These are phyloP conservation scores for Musa schizocarpa DNA, from an alignment of 176 grass and related monocot genomes.

Conservation along the genomic window DNA sequence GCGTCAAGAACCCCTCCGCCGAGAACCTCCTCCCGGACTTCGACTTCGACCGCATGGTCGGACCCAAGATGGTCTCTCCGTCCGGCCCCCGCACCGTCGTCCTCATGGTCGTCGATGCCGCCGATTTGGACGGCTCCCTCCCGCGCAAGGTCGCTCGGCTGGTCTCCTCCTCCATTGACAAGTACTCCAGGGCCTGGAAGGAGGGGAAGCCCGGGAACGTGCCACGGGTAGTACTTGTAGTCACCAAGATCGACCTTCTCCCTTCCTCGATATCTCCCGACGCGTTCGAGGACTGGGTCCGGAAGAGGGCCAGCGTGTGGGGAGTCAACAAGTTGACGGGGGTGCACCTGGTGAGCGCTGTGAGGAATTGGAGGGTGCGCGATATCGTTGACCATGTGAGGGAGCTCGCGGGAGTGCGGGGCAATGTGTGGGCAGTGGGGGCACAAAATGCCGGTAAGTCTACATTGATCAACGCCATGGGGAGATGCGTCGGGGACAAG, in stretches of 20 bases:
- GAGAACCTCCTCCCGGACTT: conserved; percentile 67
- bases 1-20: conserved; percentile 50
- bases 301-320: conserved; percentile 32
- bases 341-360: conserved; percentile 57
- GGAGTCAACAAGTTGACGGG: conserved; percentile 42
- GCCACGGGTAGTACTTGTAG: conserved; percentile 48
- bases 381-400: conserved; percentile 57
- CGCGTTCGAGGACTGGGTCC: conserved; percentile 58
- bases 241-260: conserved; percentile 74
- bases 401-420: conserved; percentile 45
- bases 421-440: conserved; percentile 88
- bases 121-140: conserved; percentile 81
- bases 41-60: conserved; percentile 53
- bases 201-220: conserved; percentile 39
- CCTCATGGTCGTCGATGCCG: conserved; percentile 61
- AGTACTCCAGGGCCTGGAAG: conserved; percentile 42
- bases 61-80: conserved; percentile 59
- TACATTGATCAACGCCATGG: conserved; percentile 74
- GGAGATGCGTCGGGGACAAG: conserved; percentile 34
- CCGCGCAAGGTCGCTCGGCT: conserved; percentile 58
- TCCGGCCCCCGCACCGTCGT: conserved; percentile 65
- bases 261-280: conserved; percentile 40
- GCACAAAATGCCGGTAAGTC: conserved; percentile 81
- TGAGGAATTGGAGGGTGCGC: conserved; percentile 57
- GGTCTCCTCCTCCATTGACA: conserved; percentile 31